Conservation (phyloP, 2,329 filamentous ascomycete species). For the Aspergillus sp. region DNA sequence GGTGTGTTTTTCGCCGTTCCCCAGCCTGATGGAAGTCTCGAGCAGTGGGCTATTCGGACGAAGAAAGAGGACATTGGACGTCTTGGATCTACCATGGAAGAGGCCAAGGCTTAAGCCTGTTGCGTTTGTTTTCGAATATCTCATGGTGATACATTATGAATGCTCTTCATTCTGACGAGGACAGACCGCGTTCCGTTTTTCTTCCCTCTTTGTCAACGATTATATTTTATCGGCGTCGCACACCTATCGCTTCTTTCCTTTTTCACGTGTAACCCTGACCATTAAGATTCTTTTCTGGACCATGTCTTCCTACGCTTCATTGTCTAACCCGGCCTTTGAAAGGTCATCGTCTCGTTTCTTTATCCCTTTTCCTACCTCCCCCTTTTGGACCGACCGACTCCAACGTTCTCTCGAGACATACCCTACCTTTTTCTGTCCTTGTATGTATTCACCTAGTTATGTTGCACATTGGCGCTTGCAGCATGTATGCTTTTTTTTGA, state of each 20-base stretch:
- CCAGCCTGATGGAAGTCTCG: slow-evolving; percentile 53
- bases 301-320: slow-evolving; percentile 1
- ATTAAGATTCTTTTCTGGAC: slow-evolving; percentile 2
- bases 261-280: not conserved
- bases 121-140: slow-evolving; percentile 1
- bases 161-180: slow-evolving; percentile 1
- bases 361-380: not conserved
- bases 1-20: slow-evolving; percentile 43
- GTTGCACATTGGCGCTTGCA: no score
- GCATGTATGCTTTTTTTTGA: not conserved
- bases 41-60: slow-evolving; percentile 66
- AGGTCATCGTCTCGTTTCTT: not conserved
- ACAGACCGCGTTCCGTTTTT: not conserved
- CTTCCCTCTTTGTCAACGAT: not conserved
- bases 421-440: no score
- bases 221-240: no score
- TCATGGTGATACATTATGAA: slow-evolving; percentile 13
- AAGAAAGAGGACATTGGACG: slow-evolving; percentile 37
- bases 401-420: no score
- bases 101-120: slow-evolving; percentile 12
- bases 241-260: slow-evolving; percentile 1
- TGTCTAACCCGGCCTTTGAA: not conserved
- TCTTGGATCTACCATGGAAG: slow-evolving; percentile 12
- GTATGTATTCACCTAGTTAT: no score
- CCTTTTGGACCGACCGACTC: not conserved